phyloP scores from a whole-genome alignment of 169 alveolate genomes.

The Plasmodium relictum region DNA sequence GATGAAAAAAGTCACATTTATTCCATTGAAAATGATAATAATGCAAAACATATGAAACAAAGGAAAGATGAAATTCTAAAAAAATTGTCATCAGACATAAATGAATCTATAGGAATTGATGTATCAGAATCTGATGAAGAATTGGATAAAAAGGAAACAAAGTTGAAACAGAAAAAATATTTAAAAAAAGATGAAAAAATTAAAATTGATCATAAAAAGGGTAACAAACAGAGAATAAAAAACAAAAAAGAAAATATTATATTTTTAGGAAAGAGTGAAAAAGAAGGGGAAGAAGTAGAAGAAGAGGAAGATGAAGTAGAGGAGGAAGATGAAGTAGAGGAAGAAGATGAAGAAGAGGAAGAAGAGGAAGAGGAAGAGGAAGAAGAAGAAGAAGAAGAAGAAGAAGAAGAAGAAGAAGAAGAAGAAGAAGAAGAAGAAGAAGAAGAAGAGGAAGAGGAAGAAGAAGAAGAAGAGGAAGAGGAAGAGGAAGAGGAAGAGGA shows the following conservation, averaged over 20 bases:
- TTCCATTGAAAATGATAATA: background rate
- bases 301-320: background rate
- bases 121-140: too few species aligned
- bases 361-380: constrained; percentile 14
- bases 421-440: constrained; percentile 11
- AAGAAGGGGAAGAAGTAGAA: constrained; percentile 4
- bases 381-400: constrained; percentile 10
- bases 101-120: constrained; percentile 10
- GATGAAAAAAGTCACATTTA: constrained; percentile 13
- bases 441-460: constrained; percentile 6
- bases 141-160: background rate
- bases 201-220: background rate
- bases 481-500: background rate
- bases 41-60: constrained; percentile 7
- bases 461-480: background rate
- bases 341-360: constrained; percentile 2
- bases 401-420: constrained; percentile 3
- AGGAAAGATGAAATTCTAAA: constrained; percentile 34
- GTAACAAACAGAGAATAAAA: background rate
- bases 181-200: background rate
- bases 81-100: constrained; percentile 29
- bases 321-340: background rate
- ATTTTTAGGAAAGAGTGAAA: background rate
- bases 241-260: background rate
- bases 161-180: background rate